Percentiles rank a stretch among this genome's conserved stretches.
Conservation (phyloP, 139 green algal genomes). For the Nannochloris sp. region DNA sequence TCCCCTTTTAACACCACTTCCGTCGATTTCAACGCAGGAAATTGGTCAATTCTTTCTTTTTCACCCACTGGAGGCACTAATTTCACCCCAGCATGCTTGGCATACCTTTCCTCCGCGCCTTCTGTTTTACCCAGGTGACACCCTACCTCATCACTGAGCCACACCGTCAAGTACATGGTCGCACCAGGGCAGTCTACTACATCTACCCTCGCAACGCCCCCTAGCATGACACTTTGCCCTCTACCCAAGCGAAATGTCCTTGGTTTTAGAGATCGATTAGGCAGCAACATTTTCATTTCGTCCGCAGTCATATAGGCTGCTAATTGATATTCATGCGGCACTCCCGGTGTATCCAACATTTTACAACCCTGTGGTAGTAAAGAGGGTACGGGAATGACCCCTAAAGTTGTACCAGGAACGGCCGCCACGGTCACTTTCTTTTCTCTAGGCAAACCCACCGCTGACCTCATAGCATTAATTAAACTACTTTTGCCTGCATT, state of each 20-base stretch:
- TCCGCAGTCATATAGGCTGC: slow-evolving; percentile 54
- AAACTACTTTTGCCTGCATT: slow-evolving; percentile 92
- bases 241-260: slow-evolving; percentile 77
- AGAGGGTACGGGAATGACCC: slow-evolving; percentile 65
- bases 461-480: slow-evolving; percentile 82
- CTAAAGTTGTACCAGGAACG: slow-evolving; percentile 91
- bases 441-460: slow-evolving; percentile 33
- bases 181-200: slow-evolving; percentile 49
- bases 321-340: slow-evolving; percentile 85
- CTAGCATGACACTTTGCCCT: slow-evolving; percentile 72
- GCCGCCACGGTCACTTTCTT: slow-evolving; percentile 68
- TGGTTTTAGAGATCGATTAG: slow-evolving; percentile 56
- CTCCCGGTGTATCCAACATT: slow-evolving; percentile 92
- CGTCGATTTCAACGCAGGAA: slow-evolving; percentile 27
- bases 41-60: slow-evolving; percentile 4
- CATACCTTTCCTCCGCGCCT: slow-evolving; percentile 52
- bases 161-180: slow-evolving; percentile 92
- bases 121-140: slow-evolving; percentile 83
- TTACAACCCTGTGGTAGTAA: slow-evolving; percentile 65
- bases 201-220: slow-evolving; percentile 85
- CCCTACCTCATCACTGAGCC: slow-evolving; percentile 59
- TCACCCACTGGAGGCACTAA: slow-evolving; percentile 55
- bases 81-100: slow-evolving; percentile 45
- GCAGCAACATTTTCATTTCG: slow-evolving; percentile 72
- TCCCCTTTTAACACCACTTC: slow-evolving; percentile 45